Base-by-base conservation (phyloP, 2,329 filamentous ascomycete species). In the Aspergillus quadrilineatus region DNA sequence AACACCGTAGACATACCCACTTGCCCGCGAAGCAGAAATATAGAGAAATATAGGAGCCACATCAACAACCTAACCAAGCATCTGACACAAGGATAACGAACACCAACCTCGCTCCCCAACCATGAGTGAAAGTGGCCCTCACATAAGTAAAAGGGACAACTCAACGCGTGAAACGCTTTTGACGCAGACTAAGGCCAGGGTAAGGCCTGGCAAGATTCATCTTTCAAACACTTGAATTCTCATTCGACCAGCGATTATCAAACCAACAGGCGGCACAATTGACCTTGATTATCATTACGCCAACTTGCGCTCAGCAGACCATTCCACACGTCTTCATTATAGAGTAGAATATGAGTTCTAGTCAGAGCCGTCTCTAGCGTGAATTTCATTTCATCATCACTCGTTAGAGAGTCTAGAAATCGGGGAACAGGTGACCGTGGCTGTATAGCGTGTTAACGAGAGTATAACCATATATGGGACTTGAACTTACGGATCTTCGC, bases 401-500 rank as follows among this genome's bases (percentile, higher is more conserved):
- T 70, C 63, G 60, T 68, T 65, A 63, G 64, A 60, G 53, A 60
- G 61, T 57, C 81, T 78, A 90, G 71, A 92, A 92, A 69, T 92
- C 89, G 54, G 80, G 80, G 77, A 93, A 93, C 63, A 91, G 74
- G 71, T 90, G 83, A 47, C 88, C 89, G 67, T 86, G 86, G 70
- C 89, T 91, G 65, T 42, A 48, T 32, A 53, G 1, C 5, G n/a
- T 15, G 32, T 57, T 53, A 60, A 45, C 44, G 53, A 51, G 22
- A 10, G 10, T 7, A 15, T n/a, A 2, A 30, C 14, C n/a, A 39
- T 7, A 53, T 8, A 42, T 37, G 15, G 41, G 14, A 36, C 41
- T 50, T 28, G 52, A 57, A 89, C 93, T 80, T 82, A 97, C 93
- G 91, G 88, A 75, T 97, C 93, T 62, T 87, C 81, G 45, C 90